Evolutionary conservation across 768 basidiomycete species (phyloP).

Genomic region (Albatrellus ellisii): DNA sequence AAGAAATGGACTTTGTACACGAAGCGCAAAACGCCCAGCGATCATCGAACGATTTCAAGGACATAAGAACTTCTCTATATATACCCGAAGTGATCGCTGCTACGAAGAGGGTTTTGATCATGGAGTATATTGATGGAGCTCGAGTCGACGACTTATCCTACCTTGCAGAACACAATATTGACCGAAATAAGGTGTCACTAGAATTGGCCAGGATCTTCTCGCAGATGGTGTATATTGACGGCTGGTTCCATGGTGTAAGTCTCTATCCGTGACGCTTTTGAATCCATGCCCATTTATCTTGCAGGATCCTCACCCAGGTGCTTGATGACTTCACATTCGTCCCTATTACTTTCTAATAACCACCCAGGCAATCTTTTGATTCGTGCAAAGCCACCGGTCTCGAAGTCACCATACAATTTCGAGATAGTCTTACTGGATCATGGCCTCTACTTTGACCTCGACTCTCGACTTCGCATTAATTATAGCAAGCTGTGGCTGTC

Average conservation of each 20-base stretch:
- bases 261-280: background rate
- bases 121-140: conserved; percentile 90
- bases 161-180: conserved; percentile 69
- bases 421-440: conserved; percentile 94
- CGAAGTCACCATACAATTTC: conserved; percentile 84
- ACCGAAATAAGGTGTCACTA: conserved; percentile 86
- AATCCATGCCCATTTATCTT: conserved; percentile 7
- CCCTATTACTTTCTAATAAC: background rate
- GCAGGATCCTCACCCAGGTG: conserved; percentile 82
- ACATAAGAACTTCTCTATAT: conserved; percentile 69
- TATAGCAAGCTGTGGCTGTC: conserved; percentile 88
- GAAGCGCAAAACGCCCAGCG: conserved; percentile 82
- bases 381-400: conserved; percentile 46
- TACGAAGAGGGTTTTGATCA: conserved; percentile 75
- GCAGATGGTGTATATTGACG: conserved; percentile 92
- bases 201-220: conserved; percentile 87
- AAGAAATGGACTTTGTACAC: conserved; percentile 90
- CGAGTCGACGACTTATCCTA: conserved; percentile 82
- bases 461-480: conserved; percentile 64
- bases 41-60: conserved; percentile 54
- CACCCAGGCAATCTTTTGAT: conserved; percentile 77
- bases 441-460: conserved; percentile 87
- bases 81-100: conserved; percentile 75
- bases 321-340: conserved; percentile 1
- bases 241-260: conserved; percentile 76